Evolutionary conservation across 495 filamentous ascomycete genomes (phyloP).

Genomic region (Glutinoglossum americanum): DNA sequence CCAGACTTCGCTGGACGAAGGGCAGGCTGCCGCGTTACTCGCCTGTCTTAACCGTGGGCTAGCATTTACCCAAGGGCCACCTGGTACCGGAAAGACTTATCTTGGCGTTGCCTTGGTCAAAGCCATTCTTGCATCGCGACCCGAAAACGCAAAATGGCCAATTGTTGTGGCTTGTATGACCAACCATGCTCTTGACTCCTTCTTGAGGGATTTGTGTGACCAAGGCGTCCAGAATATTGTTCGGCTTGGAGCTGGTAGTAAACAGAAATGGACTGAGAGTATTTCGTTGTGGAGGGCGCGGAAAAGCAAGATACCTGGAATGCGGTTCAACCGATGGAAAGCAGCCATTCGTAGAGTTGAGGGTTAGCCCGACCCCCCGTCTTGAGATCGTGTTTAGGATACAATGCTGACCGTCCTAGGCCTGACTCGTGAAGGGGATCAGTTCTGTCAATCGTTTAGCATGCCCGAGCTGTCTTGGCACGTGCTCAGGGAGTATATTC

Average conservation of each 20-base stretch:
- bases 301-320: slow-evolving; percentile 31
- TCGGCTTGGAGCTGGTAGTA: slow-evolving; percentile 42
- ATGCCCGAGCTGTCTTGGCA: too few relatives aligned
- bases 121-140: slow-evolving; percentile 35
- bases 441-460: too few relatives aligned
- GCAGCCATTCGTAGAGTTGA: too few relatives aligned
- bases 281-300: too few relatives aligned
- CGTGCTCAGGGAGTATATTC: too few relatives aligned
- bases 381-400: too few relatives aligned
- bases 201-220: slow-evolving; percentile 39
- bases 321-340: too few relatives aligned
- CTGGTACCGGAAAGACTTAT: slow-evolving; percentile 59
- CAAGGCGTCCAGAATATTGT: slow-evolving; percentile 36
- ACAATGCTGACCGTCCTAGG: too few relatives aligned
- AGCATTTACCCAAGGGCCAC: slow-evolving; percentile 58
- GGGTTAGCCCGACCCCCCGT: too few relatives aligned
- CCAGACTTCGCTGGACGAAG: slow-evolving; percentile 34
- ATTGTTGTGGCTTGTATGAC: slow-evolving; percentile 45
- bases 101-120: slow-evolving; percentile 37
- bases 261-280: too few relatives aligned
- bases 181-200: slow-evolving; percentile 54
- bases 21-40: slow-evolving; percentile 35
- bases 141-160: slow-evolving; percentile 28
- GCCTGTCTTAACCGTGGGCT: slow-evolving; percentile 30
- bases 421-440: too few relatives aligned